Evolutionary conservation across 1,139 yeast species (phyloP), one percentile per base, ranked within the genome.

Genomic region (Diutina rugosa): DNA sequence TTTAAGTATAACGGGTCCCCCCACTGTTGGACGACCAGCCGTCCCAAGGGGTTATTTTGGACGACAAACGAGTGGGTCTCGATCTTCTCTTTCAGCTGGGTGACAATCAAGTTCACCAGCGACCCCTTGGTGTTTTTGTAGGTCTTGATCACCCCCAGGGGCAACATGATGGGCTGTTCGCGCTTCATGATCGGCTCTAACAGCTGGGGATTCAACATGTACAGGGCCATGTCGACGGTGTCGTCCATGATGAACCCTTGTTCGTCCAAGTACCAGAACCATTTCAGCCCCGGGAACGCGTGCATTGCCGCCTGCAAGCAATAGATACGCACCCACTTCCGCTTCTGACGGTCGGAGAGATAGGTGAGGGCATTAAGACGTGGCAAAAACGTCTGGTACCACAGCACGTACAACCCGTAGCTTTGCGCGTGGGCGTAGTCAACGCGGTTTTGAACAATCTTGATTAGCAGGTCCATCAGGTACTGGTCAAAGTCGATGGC

Each of bases 201-300:
- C 4, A 80, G 76, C 21, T 75, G 79, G 12, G 84, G 81, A 30
- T 77, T 73, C 57, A 89, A 70, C 56, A 90, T 66, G 60, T 84
- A 80, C 45, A 81, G 74, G 46, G 78, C 72, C 51, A 90, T 64
- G 59, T 85, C 80, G 47, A 82, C 73, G 56, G 79, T 78, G 58
- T 80, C 71, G 58, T 87, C 79, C 87, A 85, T 84, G 57, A 90
- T 81, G 57, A 87, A 68, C 0, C 89, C 80, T 63, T 84, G 84
- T 64, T 89, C 85, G 66, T 87, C 96, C 55, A 90, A 66, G 65
- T 83, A 90, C 90, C 96, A 87, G 63, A 89, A 85, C 77, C 89
- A 86, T 65, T 87, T 81, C 7, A 96, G 85, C 51, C 83, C 72
- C 0, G 97, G 97, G 72, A 89, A 88, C 0, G 95, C 91, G 68